phyloP scores from a whole-genome alignment of 306 rosid species.

The Dalbergia oliveri region DNA sequence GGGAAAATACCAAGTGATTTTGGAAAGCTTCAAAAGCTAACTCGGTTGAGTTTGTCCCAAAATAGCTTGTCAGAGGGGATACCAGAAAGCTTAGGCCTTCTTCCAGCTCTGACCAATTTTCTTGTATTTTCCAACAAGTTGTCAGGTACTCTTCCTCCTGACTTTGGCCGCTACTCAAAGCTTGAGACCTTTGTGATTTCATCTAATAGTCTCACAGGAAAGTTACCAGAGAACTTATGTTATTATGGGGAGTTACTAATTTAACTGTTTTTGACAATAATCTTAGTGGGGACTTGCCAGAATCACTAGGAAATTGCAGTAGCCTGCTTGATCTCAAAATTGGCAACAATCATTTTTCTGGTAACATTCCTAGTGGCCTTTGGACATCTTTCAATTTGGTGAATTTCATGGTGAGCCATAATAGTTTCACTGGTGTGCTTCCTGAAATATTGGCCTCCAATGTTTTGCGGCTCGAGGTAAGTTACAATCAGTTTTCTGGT shows the following conservation, averaged over 20 bases:
- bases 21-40: constrained; percentile 41
- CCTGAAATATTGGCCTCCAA: constrained; percentile 44
- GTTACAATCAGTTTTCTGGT: constrained; percentile 66
- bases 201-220: constrained; percentile 37
- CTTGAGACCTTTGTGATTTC: constrained; percentile 40
- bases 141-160: constrained; percentile 51
- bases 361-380: constrained; percentile 50
- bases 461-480: constrained; percentile 49
- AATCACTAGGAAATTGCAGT: constrained; percentile 48
- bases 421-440: constrained; percentile 47
- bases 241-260: constrained; percentile 40
- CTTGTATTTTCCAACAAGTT: constrained; percentile 39
- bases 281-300: constrained; percentile 45
- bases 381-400: constrained; percentile 49
- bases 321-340: constrained; percentile 40
- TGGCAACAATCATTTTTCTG: constrained; percentile 40
- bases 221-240: constrained; percentile 48
- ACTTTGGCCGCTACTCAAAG: constrained; percentile 43
- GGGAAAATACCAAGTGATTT: constrained; percentile 48
- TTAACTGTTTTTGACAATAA: constrained; percentile 40
- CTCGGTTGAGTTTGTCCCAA: constrained; percentile 44
- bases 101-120: constrained; percentile 41
- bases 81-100: constrained; percentile 40
- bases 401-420: constrained; percentile 48
- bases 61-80: constrained; percentile 46